phyloP scores from a whole-genome alignment of 768 basidiomycete species.

The Peribolospora baueri region DNA sequence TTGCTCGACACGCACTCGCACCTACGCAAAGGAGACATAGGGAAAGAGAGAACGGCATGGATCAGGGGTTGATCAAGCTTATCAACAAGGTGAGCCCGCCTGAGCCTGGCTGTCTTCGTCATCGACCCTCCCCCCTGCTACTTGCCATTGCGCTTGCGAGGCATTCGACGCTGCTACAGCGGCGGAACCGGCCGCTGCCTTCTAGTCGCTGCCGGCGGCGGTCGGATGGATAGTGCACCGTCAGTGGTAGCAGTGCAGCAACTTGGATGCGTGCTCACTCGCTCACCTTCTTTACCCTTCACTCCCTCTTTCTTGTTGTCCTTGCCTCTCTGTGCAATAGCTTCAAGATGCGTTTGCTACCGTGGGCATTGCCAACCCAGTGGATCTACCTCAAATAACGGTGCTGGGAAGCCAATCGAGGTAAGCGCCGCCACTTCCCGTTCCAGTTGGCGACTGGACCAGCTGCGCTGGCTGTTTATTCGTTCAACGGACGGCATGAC shows the following conservation, averaged over 20 bases:
- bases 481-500: neutral
- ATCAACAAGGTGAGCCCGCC: constrained; percentile 19
- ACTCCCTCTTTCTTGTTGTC: neutral
- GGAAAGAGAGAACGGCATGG: constrained; percentile 11
- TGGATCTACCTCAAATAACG: constrained; percentile 25
- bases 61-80: constrained; percentile 21
- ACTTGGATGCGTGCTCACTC: neutral
- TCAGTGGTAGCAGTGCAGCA: neutral
- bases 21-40: too few species aligned
- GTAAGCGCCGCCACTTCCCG: constrained; percentile 2
- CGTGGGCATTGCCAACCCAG: constrained; percentile 19
- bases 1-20: too few species aligned
- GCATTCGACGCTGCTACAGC: neutral
- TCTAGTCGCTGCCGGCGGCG: neutral
- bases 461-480: neutral
- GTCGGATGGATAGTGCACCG: neutral
- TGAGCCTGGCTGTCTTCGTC: neutral
- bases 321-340: constrained; percentile 2
- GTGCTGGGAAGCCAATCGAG: constrained; percentile 24
- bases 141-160: neutral
- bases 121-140: neutral
- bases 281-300: constrained; percentile 1
- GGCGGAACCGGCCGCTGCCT: constrained; percentile 5
- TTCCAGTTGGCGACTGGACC: neutral
- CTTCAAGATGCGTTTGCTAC: constrained; percentile 22